phyloP scores from a whole-genome alignment of 2,329 filamentous ascomycete species.

The Berkeleyomyces rouxiae region DNA sequence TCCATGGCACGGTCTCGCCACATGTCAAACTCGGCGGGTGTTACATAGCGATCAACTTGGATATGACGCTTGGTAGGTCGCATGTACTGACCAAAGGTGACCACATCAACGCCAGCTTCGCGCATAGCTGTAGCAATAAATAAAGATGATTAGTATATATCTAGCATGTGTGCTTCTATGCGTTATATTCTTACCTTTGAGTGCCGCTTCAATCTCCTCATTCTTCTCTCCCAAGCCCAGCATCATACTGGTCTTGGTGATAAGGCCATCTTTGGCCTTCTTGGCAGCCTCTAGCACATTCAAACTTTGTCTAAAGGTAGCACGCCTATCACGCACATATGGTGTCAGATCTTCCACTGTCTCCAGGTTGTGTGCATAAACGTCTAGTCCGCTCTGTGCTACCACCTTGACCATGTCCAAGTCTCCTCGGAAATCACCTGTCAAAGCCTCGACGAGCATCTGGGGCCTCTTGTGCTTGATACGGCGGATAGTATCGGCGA shows the following conservation, averaged over 20 bases:
- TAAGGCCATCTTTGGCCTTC: slow-evolving; percentile 50
- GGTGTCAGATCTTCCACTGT: slow-evolving; percentile 84
- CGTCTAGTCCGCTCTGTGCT: slow-evolving; percentile 75
- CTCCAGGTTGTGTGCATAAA: slow-evolving; percentile 95
- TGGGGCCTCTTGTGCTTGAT: slow-evolving; percentile 74
- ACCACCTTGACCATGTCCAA: slow-evolving; percentile 75
- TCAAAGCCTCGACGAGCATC: slow-evolving; percentile 67
- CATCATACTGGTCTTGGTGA: slow-evolving; percentile 99
- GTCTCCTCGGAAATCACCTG: slow-evolving; percentile 76
- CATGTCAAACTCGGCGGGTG: slow-evolving; percentile 75
- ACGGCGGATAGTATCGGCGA: slow-evolving; percentile 82
- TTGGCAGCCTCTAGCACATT: slow-evolving; percentile 70
- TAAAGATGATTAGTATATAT: not conserved
- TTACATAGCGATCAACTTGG: slow-evolving; percentile 89
- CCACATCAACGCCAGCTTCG: slow-evolving; percentile 70
- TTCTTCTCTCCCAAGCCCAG: slow-evolving; percentile 87
- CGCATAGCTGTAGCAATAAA: slow-evolving; percentile 46
- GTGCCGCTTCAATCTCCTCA: slow-evolving; percentile 61
- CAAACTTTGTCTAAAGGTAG: slow-evolving; percentile 75
- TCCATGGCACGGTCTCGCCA: slow-evolving; percentile 84
- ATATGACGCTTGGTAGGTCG: slow-evolving; percentile 95
- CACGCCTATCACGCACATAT: slow-evolving; percentile 73
- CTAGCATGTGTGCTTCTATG: not conserved
- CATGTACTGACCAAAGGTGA: slow-evolving; percentile 99
- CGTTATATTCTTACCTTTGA: slow-evolving; percentile 38